Conservation (phyloP, 345 rosid genomes). For the Eucalyptus erythrocorys region DNA sequence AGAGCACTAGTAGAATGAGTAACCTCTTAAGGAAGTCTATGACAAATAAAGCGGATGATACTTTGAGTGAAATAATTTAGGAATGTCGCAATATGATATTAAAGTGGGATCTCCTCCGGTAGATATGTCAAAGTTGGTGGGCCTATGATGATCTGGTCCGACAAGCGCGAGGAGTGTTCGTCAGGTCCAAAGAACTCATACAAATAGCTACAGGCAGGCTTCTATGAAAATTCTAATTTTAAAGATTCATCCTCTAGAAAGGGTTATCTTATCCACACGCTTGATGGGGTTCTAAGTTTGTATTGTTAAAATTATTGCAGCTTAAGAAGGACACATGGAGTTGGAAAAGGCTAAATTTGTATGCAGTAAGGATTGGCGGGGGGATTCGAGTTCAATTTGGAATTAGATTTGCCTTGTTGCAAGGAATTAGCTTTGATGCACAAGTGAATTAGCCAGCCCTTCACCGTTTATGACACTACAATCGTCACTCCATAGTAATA, state of each 20-base stretch:
- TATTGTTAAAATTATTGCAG: not conserved
- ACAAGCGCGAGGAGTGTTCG: rapidly evolving
- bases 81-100: rapidly evolving
- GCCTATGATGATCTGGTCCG: rapidly evolving
- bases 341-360: not conserved
- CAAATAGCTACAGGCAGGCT: not conserved
- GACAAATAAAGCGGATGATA: rapidly evolving
- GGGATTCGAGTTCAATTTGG: not conserved
- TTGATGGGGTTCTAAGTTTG: not conserved
- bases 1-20: not conserved
- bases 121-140: not conserved
- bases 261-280: not conserved
- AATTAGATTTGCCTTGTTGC: not conserved
- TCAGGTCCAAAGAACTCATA: rapidly evolving
- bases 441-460: not conserved
- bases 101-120: rapidly evolving
- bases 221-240: not conserved
- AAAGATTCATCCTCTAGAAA: not conserved
- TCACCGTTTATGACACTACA: not conserved
- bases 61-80: rapidly evolving
- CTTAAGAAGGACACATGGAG: not conserved
- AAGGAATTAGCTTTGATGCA: not conserved
- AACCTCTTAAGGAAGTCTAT: rapidly evolving
- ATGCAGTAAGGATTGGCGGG: not conserved
- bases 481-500: not conserved